Evolutionary conservation across 805 yeast genomes (phyloP).

Genomic region (Dipodascus geniculatus): DNA sequence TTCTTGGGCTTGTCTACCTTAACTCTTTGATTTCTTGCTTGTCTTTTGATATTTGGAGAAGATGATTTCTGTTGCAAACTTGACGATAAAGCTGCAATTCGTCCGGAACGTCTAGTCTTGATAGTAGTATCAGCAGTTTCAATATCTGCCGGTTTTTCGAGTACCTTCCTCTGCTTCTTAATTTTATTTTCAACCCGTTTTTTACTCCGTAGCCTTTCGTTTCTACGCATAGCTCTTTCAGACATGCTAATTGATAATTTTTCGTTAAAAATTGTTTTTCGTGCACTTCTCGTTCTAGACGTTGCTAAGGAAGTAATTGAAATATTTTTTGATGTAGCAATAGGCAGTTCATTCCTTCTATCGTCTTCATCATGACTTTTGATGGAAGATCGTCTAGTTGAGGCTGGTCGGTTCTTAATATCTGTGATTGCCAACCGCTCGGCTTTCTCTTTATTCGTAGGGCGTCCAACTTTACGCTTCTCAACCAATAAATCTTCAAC

Average conservation of each 20-base stretch:
- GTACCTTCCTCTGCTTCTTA: too few species aligned
- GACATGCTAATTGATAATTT: too few species aligned
- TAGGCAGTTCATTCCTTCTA: background rate
- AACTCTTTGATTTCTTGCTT: too few species aligned
- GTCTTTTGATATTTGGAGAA: too few species aligned
- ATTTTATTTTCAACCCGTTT: too few species aligned
- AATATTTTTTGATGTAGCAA: background rate
- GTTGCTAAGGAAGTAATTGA: background rate
- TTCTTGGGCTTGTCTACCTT: background rate
- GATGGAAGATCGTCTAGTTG: background rate
- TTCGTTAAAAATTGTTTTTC: background rate
- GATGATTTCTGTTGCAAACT: background rate
- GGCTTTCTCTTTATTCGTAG: background rate
- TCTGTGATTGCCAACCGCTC: too few species aligned
- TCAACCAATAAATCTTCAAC: too few species aligned
- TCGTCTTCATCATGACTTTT: background rate
- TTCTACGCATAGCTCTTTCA: too few species aligned
- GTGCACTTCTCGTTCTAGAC: background rate
- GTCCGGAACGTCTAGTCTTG: background rate
- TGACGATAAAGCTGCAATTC: background rate
- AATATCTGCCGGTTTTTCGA: background rate
- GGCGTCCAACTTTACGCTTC: background rate
- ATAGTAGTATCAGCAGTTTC: background rate
- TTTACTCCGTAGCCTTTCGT: too few species aligned
- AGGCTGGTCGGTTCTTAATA: too few species aligned